phyloP scores from a whole-genome alignment of 192 early-diverging fungal species.

The Chytriomyces hyalinus region DNA sequence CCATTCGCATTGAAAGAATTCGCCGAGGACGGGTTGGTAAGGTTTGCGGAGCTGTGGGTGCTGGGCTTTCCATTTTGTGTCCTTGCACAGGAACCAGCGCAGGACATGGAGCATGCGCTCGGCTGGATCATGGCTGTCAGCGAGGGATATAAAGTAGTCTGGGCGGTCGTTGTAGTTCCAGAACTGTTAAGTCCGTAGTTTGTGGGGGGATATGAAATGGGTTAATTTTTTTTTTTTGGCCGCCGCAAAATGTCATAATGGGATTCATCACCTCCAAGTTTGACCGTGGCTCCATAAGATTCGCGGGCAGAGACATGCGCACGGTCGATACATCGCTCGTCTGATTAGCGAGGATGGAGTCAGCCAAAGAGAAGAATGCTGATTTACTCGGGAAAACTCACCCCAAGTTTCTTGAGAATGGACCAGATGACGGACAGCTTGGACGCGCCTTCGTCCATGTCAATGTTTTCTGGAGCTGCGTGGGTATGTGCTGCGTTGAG shows the following conservation, averaged over 20 bases:
- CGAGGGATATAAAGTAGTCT: conserved; percentile 70
- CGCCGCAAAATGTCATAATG: background rate
- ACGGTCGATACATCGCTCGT: conserved; percentile 68
- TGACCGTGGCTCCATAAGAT: conserved; percentile 72
- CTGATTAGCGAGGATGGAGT: background rate
- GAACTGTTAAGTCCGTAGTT: background rate
- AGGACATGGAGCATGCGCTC: conserved; percentile 74
- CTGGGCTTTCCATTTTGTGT: conserved; percentile 59
- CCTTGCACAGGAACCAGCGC: conserved; percentile 76
- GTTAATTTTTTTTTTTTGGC: background rate
- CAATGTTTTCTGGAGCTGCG: conserved; percentile 17
- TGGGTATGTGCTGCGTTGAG: background rate
- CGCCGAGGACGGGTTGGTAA: conserved; percentile 93
- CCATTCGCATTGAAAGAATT: conserved; percentile 87
- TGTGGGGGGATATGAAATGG: background rate
- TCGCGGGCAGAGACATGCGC: conserved; percentile 73
- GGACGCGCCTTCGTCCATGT: conserved; percentile 31
- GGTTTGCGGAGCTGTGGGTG: conserved; percentile 91
- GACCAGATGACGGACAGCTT: conserved; percentile 33
- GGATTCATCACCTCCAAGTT: conserved; percentile 61
- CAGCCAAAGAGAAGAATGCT: background rate
- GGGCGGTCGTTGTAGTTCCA: conserved; percentile 81
- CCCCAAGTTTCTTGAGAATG: conserved; percentile 13
- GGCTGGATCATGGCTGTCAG: conserved; percentile 63
- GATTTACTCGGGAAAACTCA: conserved; percentile 7